These are phyloP conservation scores for Kwoniella sp. DNA, from an alignment of 768 basidiomycete genomes.

Conservation along the genomic window DNA sequence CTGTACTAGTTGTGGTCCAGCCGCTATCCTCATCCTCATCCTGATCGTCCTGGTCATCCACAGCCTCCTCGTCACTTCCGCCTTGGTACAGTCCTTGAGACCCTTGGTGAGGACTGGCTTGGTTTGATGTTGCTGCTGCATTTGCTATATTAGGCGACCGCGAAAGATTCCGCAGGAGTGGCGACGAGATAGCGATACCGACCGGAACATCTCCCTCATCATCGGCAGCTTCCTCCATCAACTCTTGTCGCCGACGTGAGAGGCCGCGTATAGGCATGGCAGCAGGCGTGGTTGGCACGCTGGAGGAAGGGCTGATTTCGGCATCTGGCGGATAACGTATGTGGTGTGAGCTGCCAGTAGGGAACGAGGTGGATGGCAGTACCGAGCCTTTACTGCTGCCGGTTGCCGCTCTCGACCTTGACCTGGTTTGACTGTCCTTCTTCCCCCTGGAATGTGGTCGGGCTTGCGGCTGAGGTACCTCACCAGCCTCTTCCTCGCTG, in stretches of 20 bases:
- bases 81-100: neutral
- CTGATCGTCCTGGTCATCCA: constrained; percentile 13
- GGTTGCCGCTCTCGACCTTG: constrained; percentile 11
- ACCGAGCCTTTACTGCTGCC: constrained; percentile 1
- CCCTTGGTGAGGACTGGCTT: neutral
- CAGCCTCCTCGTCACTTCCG: neutral
- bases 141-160: neutral
- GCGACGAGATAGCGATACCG: constrained; percentile 26
- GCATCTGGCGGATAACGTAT: neutral
- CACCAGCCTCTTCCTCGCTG: constrained; percentile 14
- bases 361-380: neutral
- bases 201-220: constrained; percentile 8
- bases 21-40: constrained; percentile 28
- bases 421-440: neutral
- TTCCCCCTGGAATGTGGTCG: neutral
- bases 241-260: constrained; percentile 6
- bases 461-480: neutral
- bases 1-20: constrained; percentile 30
- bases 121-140: neutral
- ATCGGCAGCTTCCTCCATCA: constrained; percentile 9
- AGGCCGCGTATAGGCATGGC: constrained; percentile 16
- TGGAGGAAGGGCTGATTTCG: neutral
- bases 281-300: constrained; percentile 14
- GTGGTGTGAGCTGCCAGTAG: constrained; percentile 1
- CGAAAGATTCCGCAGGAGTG: constrained; percentile 11